A percentile compares a stretch with the other conserved stretches of the same genome.
Conservation (phyloP, 495 filamentous ascomycete species). For the Amorphotheca resinae region DNA sequence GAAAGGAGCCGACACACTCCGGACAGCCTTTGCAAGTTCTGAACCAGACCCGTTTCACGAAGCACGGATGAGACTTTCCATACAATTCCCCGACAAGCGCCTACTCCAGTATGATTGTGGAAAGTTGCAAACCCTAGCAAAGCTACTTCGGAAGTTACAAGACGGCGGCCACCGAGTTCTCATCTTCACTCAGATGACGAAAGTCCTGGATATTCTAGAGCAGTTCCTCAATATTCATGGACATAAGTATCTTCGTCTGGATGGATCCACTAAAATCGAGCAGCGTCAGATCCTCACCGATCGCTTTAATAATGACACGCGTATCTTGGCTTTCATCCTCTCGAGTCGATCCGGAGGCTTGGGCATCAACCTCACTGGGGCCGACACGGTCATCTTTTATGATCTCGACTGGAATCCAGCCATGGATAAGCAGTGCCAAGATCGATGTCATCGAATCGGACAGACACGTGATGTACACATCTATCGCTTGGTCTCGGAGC, state of each 20-base stretch:
- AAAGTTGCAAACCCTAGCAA: conserved; percentile 85
- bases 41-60: conserved; percentile 77
- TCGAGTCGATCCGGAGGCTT: conserved; percentile 89
- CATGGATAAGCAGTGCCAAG: conserved; percentile 99
- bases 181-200: conserved; percentile 99
- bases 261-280: conserved; percentile 89
- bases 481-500: conserved; percentile 91
- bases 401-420: conserved; percentile 99
- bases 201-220: conserved; percentile 93
- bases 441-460: conserved; percentile 93
- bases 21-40: conserved; percentile 26
- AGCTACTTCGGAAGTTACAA: conserved; percentile 75
- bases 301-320: conserved; percentile 88
- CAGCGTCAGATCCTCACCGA: conserved; percentile 92
- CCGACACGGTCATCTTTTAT: conserved; percentile 98
- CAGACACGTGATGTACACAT: conserved; percentile 98
- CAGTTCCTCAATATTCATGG: conserved; percentile 97
- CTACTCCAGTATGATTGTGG: conserved; percentile 96
- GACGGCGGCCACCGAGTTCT: conserved; percentile 83
- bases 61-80: conserved; percentile 79
- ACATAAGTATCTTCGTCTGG: conserved; percentile 89
- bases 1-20: conserved; percentile 46
- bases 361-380: conserved; percentile 92
- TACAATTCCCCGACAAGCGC: conserved; percentile 93
- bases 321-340: conserved; percentile 89